Percentiles rank a stretch among this genome's conserved stretches.
These are phyloP conservation scores for Herpetomonas samuelpessoai DNA, from an alignment of 208 protist genomes.

Conservation along the genomic window DNA sequence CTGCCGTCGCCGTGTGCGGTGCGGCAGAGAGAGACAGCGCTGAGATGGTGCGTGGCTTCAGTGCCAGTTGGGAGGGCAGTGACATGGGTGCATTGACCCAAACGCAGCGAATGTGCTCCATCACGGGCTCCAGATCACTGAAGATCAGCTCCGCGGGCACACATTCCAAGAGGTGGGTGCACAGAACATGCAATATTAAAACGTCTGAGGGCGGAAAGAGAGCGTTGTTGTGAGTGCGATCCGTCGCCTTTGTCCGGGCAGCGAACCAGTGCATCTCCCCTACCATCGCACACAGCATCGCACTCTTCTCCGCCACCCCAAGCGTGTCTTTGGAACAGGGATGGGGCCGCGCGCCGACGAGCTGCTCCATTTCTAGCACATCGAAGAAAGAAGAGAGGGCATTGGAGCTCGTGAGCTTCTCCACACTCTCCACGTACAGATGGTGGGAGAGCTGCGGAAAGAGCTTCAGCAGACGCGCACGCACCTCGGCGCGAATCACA, in stretches of 20 bases:
- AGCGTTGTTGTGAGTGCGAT: constrained; percentile 88
- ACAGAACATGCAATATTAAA: constrained; percentile 83
- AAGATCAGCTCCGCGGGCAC: constrained; percentile 77
- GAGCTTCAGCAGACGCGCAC: constrained; percentile 52
- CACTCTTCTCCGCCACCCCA: constrained; percentile 24
- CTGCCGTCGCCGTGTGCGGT: neutral
- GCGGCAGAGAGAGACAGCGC: constrained; percentile 30
- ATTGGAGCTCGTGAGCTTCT: constrained; percentile 26
- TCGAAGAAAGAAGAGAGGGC: constrained; percentile 59
- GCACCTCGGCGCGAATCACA: constrained; percentile 52
- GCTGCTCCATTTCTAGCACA: constrained; percentile 20
- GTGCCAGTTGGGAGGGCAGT: constrained; percentile 58
- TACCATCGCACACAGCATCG: constrained; percentile 75
- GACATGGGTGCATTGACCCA: constrained; percentile 86
- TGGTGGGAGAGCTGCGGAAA: constrained; percentile 48
- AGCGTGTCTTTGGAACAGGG: too few relatives aligned
- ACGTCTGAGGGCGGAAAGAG: constrained; percentile 88
- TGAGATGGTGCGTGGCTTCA: constrained; percentile 56
- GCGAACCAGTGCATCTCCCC: constrained; percentile 89
- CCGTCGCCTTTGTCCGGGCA: constrained; percentile 70
- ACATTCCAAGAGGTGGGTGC: constrained; percentile 70
- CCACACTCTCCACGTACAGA: constrained; percentile 20
- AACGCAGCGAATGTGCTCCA: constrained; percentile 43
- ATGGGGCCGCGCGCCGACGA: constrained; percentile 24
- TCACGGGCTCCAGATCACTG: constrained; percentile 33